phyloP scores from a whole-genome alignment of 2,329 filamentous ascomycete genomes.

The Exserohilum rostratum region DNA sequence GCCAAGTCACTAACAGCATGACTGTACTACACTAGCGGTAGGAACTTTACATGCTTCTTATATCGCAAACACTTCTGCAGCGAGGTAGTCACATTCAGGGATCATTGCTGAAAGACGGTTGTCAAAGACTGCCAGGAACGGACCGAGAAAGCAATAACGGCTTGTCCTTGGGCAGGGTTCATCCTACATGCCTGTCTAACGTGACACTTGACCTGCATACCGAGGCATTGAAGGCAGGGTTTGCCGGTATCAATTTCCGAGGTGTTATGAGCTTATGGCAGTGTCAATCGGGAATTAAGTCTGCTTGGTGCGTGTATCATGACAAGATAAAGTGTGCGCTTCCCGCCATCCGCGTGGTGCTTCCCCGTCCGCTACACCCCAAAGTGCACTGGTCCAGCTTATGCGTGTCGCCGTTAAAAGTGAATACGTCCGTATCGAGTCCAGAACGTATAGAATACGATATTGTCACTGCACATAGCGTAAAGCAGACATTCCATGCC shows the following conservation, averaged over 20 bases:
- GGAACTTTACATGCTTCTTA: slow-evolving; percentile 2
- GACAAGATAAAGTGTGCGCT: not conserved
- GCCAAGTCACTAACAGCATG: slow-evolving; percentile 14
- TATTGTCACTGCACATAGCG: not conserved
- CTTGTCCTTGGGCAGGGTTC: slow-evolving; percentile 10
- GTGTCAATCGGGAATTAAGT: not conserved
- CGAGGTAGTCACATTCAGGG: not conserved
- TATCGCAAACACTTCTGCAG: slow-evolving; percentile 3
- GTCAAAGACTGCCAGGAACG: slow-evolving; percentile 12
- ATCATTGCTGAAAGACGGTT: not conserved
- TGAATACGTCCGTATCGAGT: not conserved
- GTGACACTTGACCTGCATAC: slow-evolving; percentile 15
- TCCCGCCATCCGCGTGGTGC: slow-evolving; percentile 2
- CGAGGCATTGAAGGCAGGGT: slow-evolving; percentile 14
- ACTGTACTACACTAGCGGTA: slow-evolving; percentile 10
- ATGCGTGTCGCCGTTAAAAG: not conserved
- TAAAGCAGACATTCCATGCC: not conserved
- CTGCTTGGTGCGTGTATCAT: not conserved
- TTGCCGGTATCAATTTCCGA: slow-evolving; percentile 7
- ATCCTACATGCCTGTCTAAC: slow-evolving; percentile 15
- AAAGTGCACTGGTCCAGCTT: not conserved
- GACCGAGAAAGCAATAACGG: slow-evolving; percentile 8
- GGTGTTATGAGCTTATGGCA: not conserved
- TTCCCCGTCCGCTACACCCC: not conserved
- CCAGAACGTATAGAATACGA: not conserved